Evolutionary conservation across 2,329 filamentous ascomycete genomes (phyloP).

Genomic region (Cordyceps farinosa): DNA sequence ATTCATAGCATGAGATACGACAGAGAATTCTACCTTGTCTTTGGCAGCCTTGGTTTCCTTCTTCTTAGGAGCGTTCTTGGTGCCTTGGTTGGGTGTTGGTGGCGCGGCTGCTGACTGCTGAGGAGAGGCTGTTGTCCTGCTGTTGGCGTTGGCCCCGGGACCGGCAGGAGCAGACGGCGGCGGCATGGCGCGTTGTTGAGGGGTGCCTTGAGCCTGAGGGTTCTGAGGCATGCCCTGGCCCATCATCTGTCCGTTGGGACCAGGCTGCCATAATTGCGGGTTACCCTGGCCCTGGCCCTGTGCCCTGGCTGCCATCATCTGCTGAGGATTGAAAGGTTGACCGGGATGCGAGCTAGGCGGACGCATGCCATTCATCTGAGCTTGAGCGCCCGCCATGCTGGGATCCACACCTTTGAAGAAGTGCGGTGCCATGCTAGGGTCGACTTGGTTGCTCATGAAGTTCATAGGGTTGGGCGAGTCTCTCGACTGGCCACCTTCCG

Average conservation of each 20-base stretch:
- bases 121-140: slow-evolving; percentile 56
- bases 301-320: slow-evolving; percentile 53
- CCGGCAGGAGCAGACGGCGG: slow-evolving; percentile 58
- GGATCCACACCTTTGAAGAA: slow-evolving; percentile 57
- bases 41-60: slow-evolving; percentile 64
- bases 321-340: slow-evolving; percentile 53
- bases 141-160: slow-evolving; percentile 48
- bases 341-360: slow-evolving; percentile 66
- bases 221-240: slow-evolving; percentile 40
- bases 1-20: neutral
- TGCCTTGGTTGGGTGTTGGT: slow-evolving; percentile 69
- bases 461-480: slow-evolving; percentile 63
- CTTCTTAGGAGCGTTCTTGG: slow-evolving; percentile 75
- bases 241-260: slow-evolving; percentile 39
- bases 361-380: slow-evolving; percentile 63
- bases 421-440: slow-evolving; percentile 56
- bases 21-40: slow-evolving; percentile 56
- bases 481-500: slow-evolving; percentile 63
- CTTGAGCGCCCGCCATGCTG: slow-evolving; percentile 49
- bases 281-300: slow-evolving; percentile 31
- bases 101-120: slow-evolving; percentile 64
- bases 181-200: slow-evolving; percentile 69
- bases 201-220: slow-evolving; percentile 58
- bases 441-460: slow-evolving; percentile 62
- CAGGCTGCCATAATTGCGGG: slow-evolving; percentile 39